phyloP scores from a whole-genome alignment of 768 basidiomycete genomes.

The Russula lepida region DNA sequence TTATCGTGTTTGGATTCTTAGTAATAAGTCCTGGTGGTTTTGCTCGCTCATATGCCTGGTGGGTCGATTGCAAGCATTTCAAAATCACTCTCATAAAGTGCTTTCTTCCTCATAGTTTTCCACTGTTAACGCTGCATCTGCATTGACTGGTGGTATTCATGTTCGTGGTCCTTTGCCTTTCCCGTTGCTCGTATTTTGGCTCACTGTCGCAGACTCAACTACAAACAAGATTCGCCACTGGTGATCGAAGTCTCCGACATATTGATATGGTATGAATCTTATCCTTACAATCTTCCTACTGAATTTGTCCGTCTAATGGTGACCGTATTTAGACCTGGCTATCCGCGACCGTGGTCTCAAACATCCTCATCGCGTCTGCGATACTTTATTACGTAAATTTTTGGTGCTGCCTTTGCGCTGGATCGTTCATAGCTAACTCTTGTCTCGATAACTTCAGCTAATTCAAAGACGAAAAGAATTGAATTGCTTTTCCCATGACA shows the following conservation, averaged over 20 bases:
- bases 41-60: conserved; percentile 1
- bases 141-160: not conserved
- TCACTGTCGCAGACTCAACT: not conserved
- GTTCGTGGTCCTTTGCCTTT: not conserved
- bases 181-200: not conserved
- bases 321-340: not conserved
- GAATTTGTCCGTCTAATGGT: not conserved
- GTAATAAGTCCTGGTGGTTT: not conserved
- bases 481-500: not conserved
- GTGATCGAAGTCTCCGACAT: not conserved
- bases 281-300: not conserved
- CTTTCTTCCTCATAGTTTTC: not conserved
- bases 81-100: no score
- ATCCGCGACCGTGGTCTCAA: not conserved
- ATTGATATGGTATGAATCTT: not conserved
- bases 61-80: not conserved
- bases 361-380: not conserved
- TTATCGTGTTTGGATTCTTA: conserved; percentile 3
- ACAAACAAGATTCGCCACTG: not conserved
- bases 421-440: not conserved
- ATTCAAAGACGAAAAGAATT: not conserved
- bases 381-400: conserved; percentile 2
- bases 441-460: not conserved
- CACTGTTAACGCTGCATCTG: not conserved
- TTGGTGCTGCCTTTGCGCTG: not conserved